A percentile compares a stretch with the other conserved stretches of the same genome.
Conservation (phyloP, 495 filamentous ascomycete species). For the Hamigera avellanea region DNA sequence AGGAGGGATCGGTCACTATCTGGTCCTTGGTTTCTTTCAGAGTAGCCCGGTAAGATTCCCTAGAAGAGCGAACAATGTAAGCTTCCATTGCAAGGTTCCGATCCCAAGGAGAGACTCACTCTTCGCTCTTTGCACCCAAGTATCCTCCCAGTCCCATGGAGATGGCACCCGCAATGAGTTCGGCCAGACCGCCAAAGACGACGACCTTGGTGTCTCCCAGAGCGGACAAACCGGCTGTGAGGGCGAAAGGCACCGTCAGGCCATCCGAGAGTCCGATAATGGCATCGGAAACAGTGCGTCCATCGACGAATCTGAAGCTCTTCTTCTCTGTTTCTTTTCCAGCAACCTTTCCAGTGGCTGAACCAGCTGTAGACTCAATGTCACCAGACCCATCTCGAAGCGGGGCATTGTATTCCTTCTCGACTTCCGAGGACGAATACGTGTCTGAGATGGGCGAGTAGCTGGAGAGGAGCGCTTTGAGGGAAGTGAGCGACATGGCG, state of each 20-base stretch:
- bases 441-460: conserved; percentile 27
- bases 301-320: conserved; percentile 25
- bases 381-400: conserved; percentile 13
- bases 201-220: conserved; percentile 43
- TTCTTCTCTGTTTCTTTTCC: conserved; percentile 5
- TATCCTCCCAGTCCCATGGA: conserved; percentile 49
- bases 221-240: conserved; percentile 44
- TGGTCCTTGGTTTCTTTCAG: conserved; percentile 32
- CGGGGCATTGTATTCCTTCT: conserved; percentile 18
- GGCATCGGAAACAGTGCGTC: conserved; percentile 44
- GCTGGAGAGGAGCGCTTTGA: conserved; percentile 25
- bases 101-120: conserved; percentile 23
- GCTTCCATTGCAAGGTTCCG: conserved; percentile 9
- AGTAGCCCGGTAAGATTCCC: conserved; percentile 42
- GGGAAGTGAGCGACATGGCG: conserved; percentile 26
- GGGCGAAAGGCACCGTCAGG: conserved; percentile 49
- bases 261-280: conserved; percentile 51
- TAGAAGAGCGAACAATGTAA: conserved; percentile 7
- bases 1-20: conserved; percentile 24
- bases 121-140: conserved; percentile 61
- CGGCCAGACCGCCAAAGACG: conserved; percentile 46
- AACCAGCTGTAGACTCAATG: conserved; percentile 7
- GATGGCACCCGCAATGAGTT: conserved; percentile 46
- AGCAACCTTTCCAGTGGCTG: not conserved
- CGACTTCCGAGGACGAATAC: conserved; percentile 18